phyloP scores from a whole-genome alignment of 257 asterid species.

The Linaria vulgaris region DNA sequence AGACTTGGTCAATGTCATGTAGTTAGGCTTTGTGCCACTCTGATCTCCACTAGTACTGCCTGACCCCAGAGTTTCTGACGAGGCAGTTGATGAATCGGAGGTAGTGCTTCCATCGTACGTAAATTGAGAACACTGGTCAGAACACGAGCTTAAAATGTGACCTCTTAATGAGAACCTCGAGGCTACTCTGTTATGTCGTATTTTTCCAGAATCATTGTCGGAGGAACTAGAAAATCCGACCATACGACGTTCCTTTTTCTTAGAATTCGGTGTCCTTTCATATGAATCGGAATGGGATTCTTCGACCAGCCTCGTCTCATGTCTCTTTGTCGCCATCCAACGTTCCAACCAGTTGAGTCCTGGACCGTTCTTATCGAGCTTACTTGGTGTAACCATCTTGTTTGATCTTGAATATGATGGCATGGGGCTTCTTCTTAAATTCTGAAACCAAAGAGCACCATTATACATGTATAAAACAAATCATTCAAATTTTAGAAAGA shows the following conservation, averaged over 20 bases:
- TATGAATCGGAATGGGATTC: conserved; percentile 30
- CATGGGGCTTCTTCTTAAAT: conserved; percentile 35
- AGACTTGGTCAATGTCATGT: conserved; percentile 51
- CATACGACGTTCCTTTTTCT: neutral
- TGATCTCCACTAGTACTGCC: conserved; percentile 19
- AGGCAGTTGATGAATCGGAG: conserved; percentile 39
- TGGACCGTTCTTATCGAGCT: too few species aligned
- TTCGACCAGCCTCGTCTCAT: conserved; percentile 35
- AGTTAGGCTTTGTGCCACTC: conserved; percentile 30
- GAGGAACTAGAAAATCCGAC: neutral
- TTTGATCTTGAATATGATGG: conserved; percentile 1
- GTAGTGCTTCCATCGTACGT: conserved; percentile 33
- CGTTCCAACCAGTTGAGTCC: conserved; percentile 26
- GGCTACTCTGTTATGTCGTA: conserved; percentile 11
- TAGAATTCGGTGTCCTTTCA: conserved; percentile 2
- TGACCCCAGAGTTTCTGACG: conserved; percentile 38
- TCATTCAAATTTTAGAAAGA: neutral
- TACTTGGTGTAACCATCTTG: neutral
- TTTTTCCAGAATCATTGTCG: neutral
- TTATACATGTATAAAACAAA: too few species aligned
- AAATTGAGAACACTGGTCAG: conserved; percentile 34
- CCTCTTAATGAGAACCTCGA: conserved; percentile 35
- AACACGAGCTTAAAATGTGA: conserved; percentile 21
- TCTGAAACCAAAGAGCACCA: conserved; percentile 25
- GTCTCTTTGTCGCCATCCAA: conserved; percentile 36